These are phyloP conservation scores for Curvularia lunata DNA, from an alignment of 2,329 filamentous ascomycete species.

Conservation along the genomic window DNA sequence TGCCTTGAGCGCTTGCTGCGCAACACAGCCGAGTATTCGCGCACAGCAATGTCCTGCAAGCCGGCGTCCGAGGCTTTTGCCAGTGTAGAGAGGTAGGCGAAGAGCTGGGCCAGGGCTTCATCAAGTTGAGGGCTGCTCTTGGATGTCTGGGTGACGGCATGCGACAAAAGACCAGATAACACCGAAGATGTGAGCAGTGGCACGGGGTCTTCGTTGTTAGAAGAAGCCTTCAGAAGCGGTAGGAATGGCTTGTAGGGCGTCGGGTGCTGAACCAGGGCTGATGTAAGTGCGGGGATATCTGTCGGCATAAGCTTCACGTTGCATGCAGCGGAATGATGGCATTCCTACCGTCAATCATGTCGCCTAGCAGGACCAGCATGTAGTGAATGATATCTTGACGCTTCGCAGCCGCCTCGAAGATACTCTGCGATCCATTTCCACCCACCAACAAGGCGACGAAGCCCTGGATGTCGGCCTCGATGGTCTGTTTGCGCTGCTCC, in stretches of 20 bases:
- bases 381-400: constrained; percentile 93
- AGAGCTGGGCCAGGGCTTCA: constrained; percentile 79
- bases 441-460: constrained; percentile 85
- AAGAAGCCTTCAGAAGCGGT: constrained; percentile 81
- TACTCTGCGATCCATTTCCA: constrained; percentile 67
- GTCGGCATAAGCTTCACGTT: constrained; percentile 25
- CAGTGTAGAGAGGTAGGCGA: constrained; percentile 83
- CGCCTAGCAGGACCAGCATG: constrained; percentile 85
- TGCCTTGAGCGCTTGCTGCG: constrained; percentile 75
- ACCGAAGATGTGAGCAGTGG: constrained; percentile 89
- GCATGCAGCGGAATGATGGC: not conserved
- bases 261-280: constrained; percentile 74
- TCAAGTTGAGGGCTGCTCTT: constrained; percentile 67
- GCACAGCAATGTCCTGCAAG: constrained; percentile 93
- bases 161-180: constrained; percentile 77
- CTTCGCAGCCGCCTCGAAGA: constrained; percentile 81
- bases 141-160: constrained; percentile 66
- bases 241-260: constrained; percentile 78
- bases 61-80: constrained; percentile 86
- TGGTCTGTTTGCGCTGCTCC: constrained; percentile 82
- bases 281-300: constrained; percentile 82
- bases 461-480: constrained; percentile 79
- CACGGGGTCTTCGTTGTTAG: constrained; percentile 83
- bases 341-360: constrained; percentile 79
- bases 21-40: constrained; percentile 85